Percentiles rank a stretch among this genome's conserved stretches.
Conservation (phyloP, 208 protist species). For the Leishmania guyanensis region DNA sequence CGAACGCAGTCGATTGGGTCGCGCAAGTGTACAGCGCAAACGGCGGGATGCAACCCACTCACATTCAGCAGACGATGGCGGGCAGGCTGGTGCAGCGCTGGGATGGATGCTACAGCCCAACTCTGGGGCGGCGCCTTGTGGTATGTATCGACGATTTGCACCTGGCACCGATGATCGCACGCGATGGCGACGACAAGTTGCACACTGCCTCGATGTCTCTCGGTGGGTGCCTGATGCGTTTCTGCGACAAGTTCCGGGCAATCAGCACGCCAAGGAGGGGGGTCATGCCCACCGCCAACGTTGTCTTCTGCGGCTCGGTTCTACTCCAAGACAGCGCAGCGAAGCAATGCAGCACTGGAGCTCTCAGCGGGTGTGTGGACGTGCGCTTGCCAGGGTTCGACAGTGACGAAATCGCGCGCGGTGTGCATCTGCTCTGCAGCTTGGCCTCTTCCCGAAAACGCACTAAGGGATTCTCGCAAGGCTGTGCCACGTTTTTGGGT, state of each 20-base stretch:
- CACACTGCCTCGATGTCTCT: conserved; percentile 20
- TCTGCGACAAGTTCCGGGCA: conserved; percentile 62
- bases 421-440: conserved; percentile 63
- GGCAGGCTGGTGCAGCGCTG: conserved; percentile 45
- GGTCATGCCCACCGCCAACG: conserved; percentile 53
- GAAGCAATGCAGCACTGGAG: conserved; percentile 20
- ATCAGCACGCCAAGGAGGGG: conserved; percentile 69
- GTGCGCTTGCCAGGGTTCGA: conserved; percentile 63
- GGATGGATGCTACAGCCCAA: conserved; percentile 57
- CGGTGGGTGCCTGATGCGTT: conserved; percentile 61
- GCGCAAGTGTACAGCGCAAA: conserved; percentile 58
- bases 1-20: conserved; percentile 57
- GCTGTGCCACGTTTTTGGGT: conserved; percentile 50
- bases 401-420: conserved; percentile 59
- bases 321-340: conserved; percentile 13
- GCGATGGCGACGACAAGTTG: conserved; percentile 3
- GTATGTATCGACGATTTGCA: conserved; percentile 90
- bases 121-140: conserved; percentile 66
- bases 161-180: conserved; percentile 31
- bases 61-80: conserved; percentile 68
- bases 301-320: conserved; percentile 58
- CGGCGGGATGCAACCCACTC: conserved; percentile 37
- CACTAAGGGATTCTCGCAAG: conserved; percentile 46
- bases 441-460: conserved; percentile 51
- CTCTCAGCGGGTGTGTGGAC: conserved; percentile 41